These are phyloP conservation scores for Backusella morwellensis DNA, from an alignment of 192 early-diverging fungal genomes.

Conservation along the genomic window DNA sequence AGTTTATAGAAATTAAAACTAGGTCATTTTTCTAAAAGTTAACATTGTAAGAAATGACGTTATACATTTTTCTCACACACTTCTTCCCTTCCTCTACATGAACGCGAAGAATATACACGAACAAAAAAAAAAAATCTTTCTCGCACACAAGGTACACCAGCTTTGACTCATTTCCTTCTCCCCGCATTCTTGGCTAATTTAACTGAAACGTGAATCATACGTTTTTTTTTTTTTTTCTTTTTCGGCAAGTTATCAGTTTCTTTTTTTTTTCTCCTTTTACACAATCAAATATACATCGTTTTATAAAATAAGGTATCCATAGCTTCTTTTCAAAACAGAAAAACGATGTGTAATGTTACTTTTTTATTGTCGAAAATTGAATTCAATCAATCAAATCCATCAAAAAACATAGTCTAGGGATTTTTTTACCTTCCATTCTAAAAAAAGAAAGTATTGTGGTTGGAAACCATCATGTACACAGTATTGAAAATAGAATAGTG, in stretches of 20 bases:
- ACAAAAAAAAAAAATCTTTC: neutral
- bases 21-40: neutral
- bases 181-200: no score
- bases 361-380: neutral
- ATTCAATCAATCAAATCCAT: neutral
- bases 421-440: neutral
- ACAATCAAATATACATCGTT: neutral
- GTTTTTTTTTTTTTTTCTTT: neutral
- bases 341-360: neutral
- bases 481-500: neutral
- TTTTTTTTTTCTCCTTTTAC: neutral
- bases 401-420: neutral
- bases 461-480: neutral
- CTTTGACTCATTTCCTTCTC: neutral
- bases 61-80: neutral
- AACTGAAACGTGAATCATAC: no score
- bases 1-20: neutral
- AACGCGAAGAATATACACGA: neutral
- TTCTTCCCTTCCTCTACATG: neutral
- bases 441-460: neutral
- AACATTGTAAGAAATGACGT: neutral
- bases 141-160: neutral
- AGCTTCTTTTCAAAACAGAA: neutral
- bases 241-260: neutral
- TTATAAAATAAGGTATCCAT: neutral